A percentile compares a stretch with the other conserved stretches of the same genome.
These are phyloP conservation scores for Aspergillus flavus DNA, from an alignment of 2,329 filamentous ascomycete genomes.

Conservation along the genomic window DNA sequence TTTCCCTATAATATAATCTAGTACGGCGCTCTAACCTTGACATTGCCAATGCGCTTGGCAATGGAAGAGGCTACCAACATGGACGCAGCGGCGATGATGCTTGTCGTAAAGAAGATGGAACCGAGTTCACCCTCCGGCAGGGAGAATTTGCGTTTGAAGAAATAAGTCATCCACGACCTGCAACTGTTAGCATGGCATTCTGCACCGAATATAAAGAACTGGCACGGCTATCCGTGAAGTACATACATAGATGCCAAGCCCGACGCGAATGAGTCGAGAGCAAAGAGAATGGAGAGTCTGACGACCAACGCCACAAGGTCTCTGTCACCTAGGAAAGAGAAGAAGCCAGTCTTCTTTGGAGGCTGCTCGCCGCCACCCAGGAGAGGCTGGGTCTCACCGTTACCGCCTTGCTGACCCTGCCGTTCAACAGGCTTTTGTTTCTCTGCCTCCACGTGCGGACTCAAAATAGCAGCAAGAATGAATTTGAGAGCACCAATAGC, in stretches of 20 bases:
- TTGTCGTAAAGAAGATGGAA: slow-evolving; percentile 55
- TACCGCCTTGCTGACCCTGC: slow-evolving; percentile 19
- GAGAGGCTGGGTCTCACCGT: slow-evolving; percentile 41
- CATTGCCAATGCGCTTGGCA: slow-evolving; percentile 62
- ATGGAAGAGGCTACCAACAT: slow-evolving; percentile 62
- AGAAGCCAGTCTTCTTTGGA: slow-evolving; percentile 40
- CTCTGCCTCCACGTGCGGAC: slow-evolving; percentile 47
- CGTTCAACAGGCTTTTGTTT: slow-evolving; percentile 24
- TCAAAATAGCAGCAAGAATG: slow-evolving; percentile 54
- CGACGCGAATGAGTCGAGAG: slow-evolving; percentile 69
- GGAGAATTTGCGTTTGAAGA: slow-evolving; percentile 58
- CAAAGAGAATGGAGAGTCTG: slow-evolving; percentile 67
- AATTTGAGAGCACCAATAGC: slow-evolving; percentile 61
- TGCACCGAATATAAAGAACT: slow-evolving; percentile 27
- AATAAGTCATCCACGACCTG: slow-evolving; percentile 57
- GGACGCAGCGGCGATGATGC: slow-evolving; percentile 44
- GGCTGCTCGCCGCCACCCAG: slow-evolving; percentile 24
- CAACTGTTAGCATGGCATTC: slow-evolving; percentile 20
- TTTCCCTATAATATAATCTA: not conserved
- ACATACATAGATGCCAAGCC: slow-evolving; percentile 67
- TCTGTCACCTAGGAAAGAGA: slow-evolving; percentile 59
- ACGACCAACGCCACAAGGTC: slow-evolving; percentile 41
- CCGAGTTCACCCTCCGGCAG: slow-evolving; percentile 57
- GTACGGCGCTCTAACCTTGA: slow-evolving; percentile 38
- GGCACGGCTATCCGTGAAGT: not conserved